Base-by-base conservation (phyloP, 371 early-diverging fungal genomes). In the Mortierella sp. region DNA sequence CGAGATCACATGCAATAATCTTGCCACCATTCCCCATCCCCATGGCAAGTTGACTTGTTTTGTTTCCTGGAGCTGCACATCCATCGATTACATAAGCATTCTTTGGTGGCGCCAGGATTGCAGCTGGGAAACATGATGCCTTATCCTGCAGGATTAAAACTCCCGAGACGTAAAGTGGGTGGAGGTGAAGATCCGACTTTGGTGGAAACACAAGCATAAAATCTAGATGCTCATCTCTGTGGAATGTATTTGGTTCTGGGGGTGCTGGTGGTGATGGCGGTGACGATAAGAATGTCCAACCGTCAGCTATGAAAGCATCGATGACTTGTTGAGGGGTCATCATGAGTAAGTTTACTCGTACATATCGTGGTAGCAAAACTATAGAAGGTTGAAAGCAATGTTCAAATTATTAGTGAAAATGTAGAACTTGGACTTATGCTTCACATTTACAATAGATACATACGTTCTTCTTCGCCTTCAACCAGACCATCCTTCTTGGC, bases 51-150 rank as follows among this genome's bases (percentile, higher is more conserved):
- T 98, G 97, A 43, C 96, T 92, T 10, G 98, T 97, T 83, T 98
- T 99, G 83, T 97, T 99, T n/a, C 99, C 99, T 7, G 99, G 99
- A 0, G 99, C 99, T 22, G 99, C 98, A 83, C 99, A 99, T 4
- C 96, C 96, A 86, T 99, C 99, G 60, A 99, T 93, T 2, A 95
- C 96, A 68, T 89, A 86, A 1, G 91, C 85, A 29, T 87, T 83
- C 42, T 83, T 58, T 10, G 93, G 88, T 1, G 99, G 96, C 12
- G 88, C 87, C 37, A 98, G 86, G 7, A 98, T 91, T 75, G 90
- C 94, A 0, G 99, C 98, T 3, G 99, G 99, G 68, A 99, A 93
- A 82, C 99, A 99, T 5, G 95, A 95, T 6, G 97, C 96, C 83
- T 97, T 98, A 83, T 98, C 98, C 91, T 98, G 97, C 29, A 98